phyloP scores from a whole-genome alignment of 139 green algal species.

The Chlorella sp. region DNA sequence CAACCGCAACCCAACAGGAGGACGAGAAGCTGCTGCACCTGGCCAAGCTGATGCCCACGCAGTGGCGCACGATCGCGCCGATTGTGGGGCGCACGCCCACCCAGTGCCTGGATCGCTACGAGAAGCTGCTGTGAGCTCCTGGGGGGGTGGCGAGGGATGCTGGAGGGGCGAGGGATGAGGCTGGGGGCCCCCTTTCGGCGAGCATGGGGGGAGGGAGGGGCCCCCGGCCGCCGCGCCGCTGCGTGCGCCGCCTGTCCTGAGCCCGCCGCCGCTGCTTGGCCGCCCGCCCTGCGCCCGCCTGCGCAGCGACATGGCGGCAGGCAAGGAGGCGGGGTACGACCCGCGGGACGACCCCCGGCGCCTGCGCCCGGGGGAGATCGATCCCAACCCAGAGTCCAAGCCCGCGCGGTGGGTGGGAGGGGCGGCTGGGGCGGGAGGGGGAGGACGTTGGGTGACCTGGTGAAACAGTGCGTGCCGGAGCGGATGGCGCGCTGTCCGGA shows the following conservation, averaged over 20 bases:
- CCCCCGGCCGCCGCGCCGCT: too few relatives aligned
- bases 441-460: too few relatives aligned
- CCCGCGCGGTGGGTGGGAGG: constrained; percentile 92
- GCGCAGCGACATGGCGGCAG: constrained; percentile 69
- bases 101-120: constrained; percentile 97
- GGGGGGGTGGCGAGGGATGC: neutral
- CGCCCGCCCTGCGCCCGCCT: neutral
- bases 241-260: neutral
- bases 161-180: too few relatives aligned
- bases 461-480: too few relatives aligned
- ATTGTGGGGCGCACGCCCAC: constrained; percentile 95
- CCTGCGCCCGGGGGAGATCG: constrained; percentile 96
- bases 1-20: constrained; percentile 94
- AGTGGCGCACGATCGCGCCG: constrained; percentile 98
- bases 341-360: constrained; percentile 89
- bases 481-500: too few relatives aligned
- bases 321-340: constrained; percentile 88
- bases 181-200: too few relatives aligned
- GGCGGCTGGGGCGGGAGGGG: too few relatives aligned
- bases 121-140: constrained; percentile 72
- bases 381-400: constrained; percentile 97
- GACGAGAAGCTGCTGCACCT: constrained; percentile 99
- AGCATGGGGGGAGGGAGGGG: neutral
- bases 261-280: neutral
- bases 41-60: constrained; percentile 99